Evolutionary conservation across 2,329 filamentous ascomycete species (phyloP).

Genomic region (Salinomyces thailandicus): DNA sequence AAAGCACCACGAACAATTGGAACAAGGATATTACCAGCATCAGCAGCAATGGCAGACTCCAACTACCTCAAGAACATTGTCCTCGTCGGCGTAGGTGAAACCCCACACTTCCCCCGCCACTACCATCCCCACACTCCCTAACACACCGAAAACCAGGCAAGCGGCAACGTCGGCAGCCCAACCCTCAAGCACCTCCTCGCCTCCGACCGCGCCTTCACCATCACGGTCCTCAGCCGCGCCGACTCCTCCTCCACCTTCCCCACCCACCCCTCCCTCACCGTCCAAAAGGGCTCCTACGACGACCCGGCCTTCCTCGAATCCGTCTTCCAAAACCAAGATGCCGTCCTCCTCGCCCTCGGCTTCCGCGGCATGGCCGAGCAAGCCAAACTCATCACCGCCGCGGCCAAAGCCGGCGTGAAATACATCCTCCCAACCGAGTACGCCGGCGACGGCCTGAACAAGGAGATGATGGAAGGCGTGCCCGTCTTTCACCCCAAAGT

Average conservation of each 20-base stretch:
- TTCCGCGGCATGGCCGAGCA: conserved; percentile 19
- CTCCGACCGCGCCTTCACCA: conserved; percentile 16
- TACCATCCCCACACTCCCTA: background rate
- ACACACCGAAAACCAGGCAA: conserved; percentile 12
- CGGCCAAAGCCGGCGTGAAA: conserved; percentile 24
- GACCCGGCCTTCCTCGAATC: conserved; percentile 11
- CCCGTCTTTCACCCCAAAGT: conserved; percentile 10
- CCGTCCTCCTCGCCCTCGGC: conserved; percentile 23
- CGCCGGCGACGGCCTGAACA: conserved; percentile 16
- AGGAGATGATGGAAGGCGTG: conserved; percentile 11
- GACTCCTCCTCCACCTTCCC: conserved; percentile 30
- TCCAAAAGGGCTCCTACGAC: conserved; percentile 19
- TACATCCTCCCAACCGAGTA: conserved; percentile 30
- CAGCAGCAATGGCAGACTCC: background rate
- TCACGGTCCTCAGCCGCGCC: conserved; percentile 32
- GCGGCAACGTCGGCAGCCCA: conserved; percentile 25
- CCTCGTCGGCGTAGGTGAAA: conserved; percentile 24
- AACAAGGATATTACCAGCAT: too few species aligned
- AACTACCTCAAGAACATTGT: conserved; percentile 30
- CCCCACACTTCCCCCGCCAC: background rate
- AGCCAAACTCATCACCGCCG: conserved; percentile 23
- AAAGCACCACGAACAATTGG: too few species aligned
- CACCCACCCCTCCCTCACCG: conserved; percentile 17
- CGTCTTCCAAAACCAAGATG: conserved; percentile 22
- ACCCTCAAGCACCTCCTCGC: conserved; percentile 25